Percentiles rank a stretch among this genome's conserved stretches.
Conservation (phyloP, 768 basidiomycete genomes). For the Mrakia blollopis region DNA sequence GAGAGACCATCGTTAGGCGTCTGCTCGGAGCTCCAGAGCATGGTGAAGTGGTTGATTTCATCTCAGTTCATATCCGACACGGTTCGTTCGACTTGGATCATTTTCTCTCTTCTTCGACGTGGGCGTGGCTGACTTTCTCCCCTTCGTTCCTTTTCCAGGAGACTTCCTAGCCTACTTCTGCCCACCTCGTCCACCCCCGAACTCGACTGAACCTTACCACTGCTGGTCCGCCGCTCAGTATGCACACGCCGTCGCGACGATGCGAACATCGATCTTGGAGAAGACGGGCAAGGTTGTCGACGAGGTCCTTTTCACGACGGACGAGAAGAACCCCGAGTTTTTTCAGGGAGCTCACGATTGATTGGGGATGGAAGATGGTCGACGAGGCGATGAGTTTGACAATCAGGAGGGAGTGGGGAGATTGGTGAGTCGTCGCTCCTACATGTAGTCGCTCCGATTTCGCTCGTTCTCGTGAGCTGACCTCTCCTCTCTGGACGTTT, state of each 20-base stretch:
- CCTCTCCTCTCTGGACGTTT: neutral
- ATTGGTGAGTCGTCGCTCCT: neutral
- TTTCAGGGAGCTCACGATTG: neutral
- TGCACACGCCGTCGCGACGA: neutral
- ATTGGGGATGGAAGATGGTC: neutral
- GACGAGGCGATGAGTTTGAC: neutral
- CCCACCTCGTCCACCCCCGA: neutral
- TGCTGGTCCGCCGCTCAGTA: neutral
- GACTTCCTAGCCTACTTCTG: neutral
- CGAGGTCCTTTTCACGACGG: neutral
- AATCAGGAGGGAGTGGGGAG: slow-evolving; percentile 3
- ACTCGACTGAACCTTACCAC: neutral
- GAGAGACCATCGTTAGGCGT: neutral
- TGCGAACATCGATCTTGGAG: neutral
- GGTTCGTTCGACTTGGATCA: neutral
- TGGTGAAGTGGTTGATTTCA: neutral
- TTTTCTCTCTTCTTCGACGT: too few species aligned
- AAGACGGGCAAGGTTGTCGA: neutral
- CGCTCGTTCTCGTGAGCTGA: neutral
- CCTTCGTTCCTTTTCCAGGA: neutral
- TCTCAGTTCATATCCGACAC: neutral
- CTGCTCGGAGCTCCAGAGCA: neutral
- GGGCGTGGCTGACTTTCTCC: neutral
- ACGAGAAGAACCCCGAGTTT: neutral
- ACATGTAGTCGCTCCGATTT: too few species aligned